Conservation (phyloP, 495 filamentous ascomycete genomes). For the Parathielavia hyrcaniae region DNA sequence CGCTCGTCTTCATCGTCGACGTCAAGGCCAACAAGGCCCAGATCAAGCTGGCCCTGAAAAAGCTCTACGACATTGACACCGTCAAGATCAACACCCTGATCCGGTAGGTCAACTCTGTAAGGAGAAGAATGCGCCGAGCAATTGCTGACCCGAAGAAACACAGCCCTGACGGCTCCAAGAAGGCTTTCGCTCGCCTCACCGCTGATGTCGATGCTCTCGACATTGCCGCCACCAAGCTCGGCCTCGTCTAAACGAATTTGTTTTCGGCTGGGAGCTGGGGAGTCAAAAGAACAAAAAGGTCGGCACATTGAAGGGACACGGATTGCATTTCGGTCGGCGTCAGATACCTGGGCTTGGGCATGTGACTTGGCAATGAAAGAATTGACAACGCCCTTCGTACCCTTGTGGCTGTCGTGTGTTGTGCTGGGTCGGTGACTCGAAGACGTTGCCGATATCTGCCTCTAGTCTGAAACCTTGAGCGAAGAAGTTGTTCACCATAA, state of each 20-base stretch:
- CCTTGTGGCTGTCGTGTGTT: neutral
- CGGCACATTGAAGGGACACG: slow-evolving; percentile 26
- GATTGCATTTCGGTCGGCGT: slow-evolving; percentile 36
- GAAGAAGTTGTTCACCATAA: no score
- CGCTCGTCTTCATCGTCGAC: slow-evolving; percentile 96
- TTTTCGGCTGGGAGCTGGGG: slow-evolving; percentile 18
- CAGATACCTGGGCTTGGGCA: slow-evolving; percentile 32
- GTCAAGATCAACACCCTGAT: slow-evolving; percentile 99
- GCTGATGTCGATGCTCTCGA: slow-evolving; percentile 96
- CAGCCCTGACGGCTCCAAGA: slow-evolving; percentile 95
- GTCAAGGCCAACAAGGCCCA: slow-evolving; percentile 99
- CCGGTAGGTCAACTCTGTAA: slow-evolving; percentile 54
- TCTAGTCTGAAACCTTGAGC: no score
- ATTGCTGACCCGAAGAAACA: slow-evolving; percentile 11
- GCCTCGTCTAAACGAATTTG: slow-evolving; percentile 70
- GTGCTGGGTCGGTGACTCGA: neutral
- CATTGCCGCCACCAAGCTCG: slow-evolving; percentile 97
- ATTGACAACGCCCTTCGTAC: slow-evolving; percentile 32
- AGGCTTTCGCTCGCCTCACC: slow-evolving; percentile 92
- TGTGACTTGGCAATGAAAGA: slow-evolving; percentile 32
- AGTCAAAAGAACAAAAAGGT: slow-evolving; percentile 21
- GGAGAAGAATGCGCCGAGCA: neutral
- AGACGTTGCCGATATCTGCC: no score
- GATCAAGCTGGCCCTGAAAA: slow-evolving; percentile 98
- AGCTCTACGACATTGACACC: slow-evolving; percentile 95